phyloP scores from a whole-genome alignment of 306 rosid genomes.

The Quercus variabilis region DNA sequence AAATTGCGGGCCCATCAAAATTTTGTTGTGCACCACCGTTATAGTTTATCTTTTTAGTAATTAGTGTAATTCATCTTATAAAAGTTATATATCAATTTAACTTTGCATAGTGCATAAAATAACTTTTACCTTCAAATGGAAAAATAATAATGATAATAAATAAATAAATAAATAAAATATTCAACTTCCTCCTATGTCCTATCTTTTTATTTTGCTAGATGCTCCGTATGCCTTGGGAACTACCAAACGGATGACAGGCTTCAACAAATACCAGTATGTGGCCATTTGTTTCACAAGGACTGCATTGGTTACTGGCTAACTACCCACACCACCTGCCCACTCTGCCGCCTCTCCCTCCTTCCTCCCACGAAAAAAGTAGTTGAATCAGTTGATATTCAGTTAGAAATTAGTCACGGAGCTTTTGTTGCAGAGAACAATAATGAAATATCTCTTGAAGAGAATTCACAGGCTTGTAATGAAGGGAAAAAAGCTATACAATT shows the following conservation, averaged over 20 bases:
- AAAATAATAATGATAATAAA: no score
- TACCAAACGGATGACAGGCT: conserved; percentile 78
- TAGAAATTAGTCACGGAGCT: background rate
- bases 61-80: no score
- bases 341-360: conserved; percentile 75
- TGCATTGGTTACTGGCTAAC: conserved; percentile 91
- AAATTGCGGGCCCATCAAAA: no score
- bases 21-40: no score
- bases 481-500: background rate
- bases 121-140: no score
- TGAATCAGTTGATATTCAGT: conserved; percentile 25
- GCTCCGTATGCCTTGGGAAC: conserved; percentile 82
- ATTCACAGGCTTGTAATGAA: conserved; percentile 11
- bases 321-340: conserved; percentile 85
- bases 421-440: background rate
- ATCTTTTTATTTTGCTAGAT: conserved; percentile 35
- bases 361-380: conserved; percentile 33
- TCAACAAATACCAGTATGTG: conserved; percentile 83
- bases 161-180: no score
- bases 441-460: conserved; percentile 18
- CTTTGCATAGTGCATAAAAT: no score
- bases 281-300: conserved; percentile 75
- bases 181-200: background rate
- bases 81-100: no score
- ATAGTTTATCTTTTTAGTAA: no score